These are phyloP conservation scores for Mitragyna speciosa DNA, from an alignment of 257 asterid species.

Conservation along the genomic window DNA sequence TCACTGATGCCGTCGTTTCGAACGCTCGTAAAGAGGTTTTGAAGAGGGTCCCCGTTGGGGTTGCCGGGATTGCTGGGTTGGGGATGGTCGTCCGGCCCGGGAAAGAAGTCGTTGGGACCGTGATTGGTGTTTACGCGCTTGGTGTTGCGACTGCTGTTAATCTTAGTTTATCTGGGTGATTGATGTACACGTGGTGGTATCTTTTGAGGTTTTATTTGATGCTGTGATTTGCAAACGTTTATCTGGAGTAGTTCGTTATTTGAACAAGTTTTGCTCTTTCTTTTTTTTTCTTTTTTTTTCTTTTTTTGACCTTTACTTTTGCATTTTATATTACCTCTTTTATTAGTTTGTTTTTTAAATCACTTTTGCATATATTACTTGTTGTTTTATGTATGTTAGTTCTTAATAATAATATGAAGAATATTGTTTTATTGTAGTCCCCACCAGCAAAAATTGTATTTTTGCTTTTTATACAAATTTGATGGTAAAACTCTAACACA, in stretches of 20 bases:
- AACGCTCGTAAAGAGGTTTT: slow-evolving; percentile 44
- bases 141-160: slow-evolving; percentile 54
- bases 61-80: slow-evolving; percentile 63
- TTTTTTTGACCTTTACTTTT: too few relatives aligned
- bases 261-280: too few relatives aligned
- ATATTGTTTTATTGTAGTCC: too few relatives aligned
- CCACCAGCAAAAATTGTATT: too few relatives aligned
- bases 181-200: background rate
- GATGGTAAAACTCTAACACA: too few relatives aligned
- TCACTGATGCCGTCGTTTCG: slow-evolving; percentile 49
- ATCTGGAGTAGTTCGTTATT: background rate
- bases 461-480: too few relatives aligned
- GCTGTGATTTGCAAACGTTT: background rate
- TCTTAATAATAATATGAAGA: too few relatives aligned
- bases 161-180: slow-evolving; percentile 36
- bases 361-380: too few relatives aligned
- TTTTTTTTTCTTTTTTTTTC: too few relatives aligned
- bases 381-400: too few relatives aligned
- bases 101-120: slow-evolving; percentile 54
- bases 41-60: slow-evolving; percentile 65
- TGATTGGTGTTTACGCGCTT: slow-evolving; percentile 76
- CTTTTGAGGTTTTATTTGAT: background rate
- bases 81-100: slow-evolving; percentile 57
- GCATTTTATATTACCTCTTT: too few relatives aligned
- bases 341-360: too few relatives aligned